Percentiles rank a stretch among this genome's conserved stretches.
phyloP scores from a whole-genome alignment of 2,329 filamentous ascomycete species.

The Colletotrichum theobromicola region DNA sequence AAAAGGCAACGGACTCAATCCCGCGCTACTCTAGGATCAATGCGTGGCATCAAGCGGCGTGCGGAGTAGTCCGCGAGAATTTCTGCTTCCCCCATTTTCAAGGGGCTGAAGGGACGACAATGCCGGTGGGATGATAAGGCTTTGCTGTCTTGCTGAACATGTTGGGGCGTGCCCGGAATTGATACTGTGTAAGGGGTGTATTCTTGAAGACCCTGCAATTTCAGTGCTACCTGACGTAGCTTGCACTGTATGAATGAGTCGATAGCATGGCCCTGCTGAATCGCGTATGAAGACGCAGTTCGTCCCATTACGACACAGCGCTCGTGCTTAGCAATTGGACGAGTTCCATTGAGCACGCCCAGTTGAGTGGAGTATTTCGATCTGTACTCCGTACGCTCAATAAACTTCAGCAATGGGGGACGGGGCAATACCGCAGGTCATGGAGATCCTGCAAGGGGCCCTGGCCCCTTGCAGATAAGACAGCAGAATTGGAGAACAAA shows the following conservation, averaged over 20 bases:
- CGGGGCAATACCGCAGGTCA: neutral
- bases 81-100: neutral
- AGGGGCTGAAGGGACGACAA: neutral
- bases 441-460: neutral
- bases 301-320: neutral
- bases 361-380: neutral
- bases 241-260: neutral
- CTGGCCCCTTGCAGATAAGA: neutral
- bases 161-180: fast-evolving
- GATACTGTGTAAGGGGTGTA: neutral
- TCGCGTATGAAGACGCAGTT: neutral
- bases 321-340: neutral
- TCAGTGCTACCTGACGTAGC: neutral
- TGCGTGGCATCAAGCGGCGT: neutral
- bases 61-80: neutral
- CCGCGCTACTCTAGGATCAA: neutral
- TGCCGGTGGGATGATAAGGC: neutral
- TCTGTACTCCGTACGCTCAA: neutral
- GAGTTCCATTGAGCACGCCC: neutral
- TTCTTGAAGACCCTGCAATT: neutral
- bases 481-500: neutral
- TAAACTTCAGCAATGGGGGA: neutral
- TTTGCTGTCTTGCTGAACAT: neutral
- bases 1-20: neutral
- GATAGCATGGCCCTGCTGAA: neutral